Base-by-base conservation (phyloP, 2,329 filamentous ascomycete genomes). In the Alternaria sp. region DNA sequence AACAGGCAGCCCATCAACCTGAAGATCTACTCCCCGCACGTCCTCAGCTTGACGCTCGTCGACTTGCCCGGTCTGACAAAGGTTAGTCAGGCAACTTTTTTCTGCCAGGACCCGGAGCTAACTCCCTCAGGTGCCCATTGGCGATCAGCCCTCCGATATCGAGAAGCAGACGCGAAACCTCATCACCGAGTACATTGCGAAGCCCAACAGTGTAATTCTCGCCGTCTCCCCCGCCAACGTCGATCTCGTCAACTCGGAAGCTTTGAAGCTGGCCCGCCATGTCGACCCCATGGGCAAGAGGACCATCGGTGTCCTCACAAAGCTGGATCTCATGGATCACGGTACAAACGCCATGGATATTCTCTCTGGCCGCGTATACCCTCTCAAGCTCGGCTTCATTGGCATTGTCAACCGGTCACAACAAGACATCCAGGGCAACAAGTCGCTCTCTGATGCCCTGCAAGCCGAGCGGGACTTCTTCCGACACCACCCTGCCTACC, bases 331-430 rank as follows among this genome's bases (percentile, higher is more conserved):
- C 61, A 99, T 99, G 96, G 96, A 99, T 77, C 95, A 99, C 77
- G 96, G 96, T 67, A 99, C 96, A 61, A 98, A 99, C 76, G 96
- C 96, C 15, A 86, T 99, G 72, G 96, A 99, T 76, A 99, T 99
- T 71, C 86, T 99, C n/a, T 96, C 95, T 7, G 96, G 96, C 4
- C 90, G 96, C 25, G 96, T 99, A 4, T 99, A 99, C 80, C 96
- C 96, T 9, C 81, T 99, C 72, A 99, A 98, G 82, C 88, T 99
- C 67, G 96, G 96, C 26, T 99, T 98, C 79, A 98, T 99, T 72
- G 96, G 96, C 65, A 94, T 98, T 15, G 95, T 99, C 74, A 99
- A 99, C 82, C 90, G 96, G 67, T 98, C 96, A 32, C 96, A 99
- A 81, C 95, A 98, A 81, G 96, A 99, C 80, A 99, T 99, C 46